Evolutionary conservation across 2,329 filamentous ascomycete species (phyloP).

Genomic region (Biscogniauxia sp.): DNA sequence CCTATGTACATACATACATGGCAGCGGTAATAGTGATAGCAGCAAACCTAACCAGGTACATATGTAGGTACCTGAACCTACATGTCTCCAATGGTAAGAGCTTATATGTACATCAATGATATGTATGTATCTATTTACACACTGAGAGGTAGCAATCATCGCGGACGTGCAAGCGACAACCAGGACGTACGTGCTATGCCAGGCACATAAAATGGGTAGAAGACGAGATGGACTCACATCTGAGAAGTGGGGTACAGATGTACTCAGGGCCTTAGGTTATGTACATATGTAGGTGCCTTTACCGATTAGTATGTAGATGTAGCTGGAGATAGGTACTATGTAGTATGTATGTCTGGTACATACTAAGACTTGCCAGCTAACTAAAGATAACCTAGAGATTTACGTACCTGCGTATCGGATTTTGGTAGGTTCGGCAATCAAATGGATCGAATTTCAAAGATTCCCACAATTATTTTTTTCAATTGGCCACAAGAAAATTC

Average conservation of each 20-base stretch:
- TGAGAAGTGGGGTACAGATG: too few species aligned
- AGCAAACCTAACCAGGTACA: too few species aligned
- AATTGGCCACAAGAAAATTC: not conserved
- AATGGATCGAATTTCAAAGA: slow-evolving; percentile 2
- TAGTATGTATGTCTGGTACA: too few species aligned
- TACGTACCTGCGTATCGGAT: not conserved
- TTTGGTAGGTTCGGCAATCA: slow-evolving; percentile 2
- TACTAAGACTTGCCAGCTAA: not conserved
- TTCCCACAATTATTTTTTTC: slow-evolving; percentile 4
- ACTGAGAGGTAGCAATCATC: not conserved
- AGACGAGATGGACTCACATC: too few species aligned
- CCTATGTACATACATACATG: too few species aligned
- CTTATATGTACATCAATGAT: too few species aligned
- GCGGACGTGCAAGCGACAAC: not conserved
- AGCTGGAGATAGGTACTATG: too few species aligned
- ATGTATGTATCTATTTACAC: too few species aligned
- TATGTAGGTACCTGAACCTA: too few species aligned
- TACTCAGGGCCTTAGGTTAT: not conserved
- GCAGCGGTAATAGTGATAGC: not conserved
- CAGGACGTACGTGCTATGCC: too few species aligned
- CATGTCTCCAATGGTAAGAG: too few species aligned
- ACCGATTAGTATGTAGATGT: too few species aligned
- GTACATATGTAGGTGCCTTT: not conserved
- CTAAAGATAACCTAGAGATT: not conserved
- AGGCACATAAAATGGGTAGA: not conserved